phyloP scores from a whole-genome alignment of 257 asterid genomes.

The Thymus mandschuricus region DNA sequence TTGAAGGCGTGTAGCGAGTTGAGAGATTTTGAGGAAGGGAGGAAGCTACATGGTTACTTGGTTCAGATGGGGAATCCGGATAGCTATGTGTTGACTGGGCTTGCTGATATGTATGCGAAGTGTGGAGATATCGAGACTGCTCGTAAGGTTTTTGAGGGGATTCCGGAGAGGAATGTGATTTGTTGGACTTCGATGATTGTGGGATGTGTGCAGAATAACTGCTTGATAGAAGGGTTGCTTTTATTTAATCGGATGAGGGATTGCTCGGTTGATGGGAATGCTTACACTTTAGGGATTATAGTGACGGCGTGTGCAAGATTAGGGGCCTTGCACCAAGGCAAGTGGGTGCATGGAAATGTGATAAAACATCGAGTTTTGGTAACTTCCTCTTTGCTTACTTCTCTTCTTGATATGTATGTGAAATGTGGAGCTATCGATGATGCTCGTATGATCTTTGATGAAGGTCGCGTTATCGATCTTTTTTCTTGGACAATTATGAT shows the following conservation, averaged over 20 bases:
- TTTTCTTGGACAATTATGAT: conserved; percentile 69
- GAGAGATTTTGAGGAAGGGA: conserved; percentile 56
- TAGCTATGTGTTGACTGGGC: conserved; percentile 65
- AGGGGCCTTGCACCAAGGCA: conserved; percentile 63
- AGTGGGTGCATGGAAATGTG: conserved; percentile 65
- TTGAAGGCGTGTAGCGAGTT: conserved; percentile 63
- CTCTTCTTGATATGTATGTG: conserved; percentile 61
- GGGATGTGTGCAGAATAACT: conserved; percentile 60
- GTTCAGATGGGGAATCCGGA: conserved; percentile 55
- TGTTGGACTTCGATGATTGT: conserved; percentile 83
- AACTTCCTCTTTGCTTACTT: conserved; percentile 45
- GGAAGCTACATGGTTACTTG: conserved; percentile 52
- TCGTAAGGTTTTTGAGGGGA: conserved; percentile 49
- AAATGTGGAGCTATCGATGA: conserved; percentile 55
- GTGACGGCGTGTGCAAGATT: conserved; percentile 58
- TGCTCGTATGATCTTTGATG: conserved; percentile 54
- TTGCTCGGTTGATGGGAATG: conserved; percentile 53
- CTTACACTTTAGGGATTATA: conserved; percentile 53
- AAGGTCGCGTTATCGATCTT: conserved; percentile 42
- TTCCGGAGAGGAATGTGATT: conserved; percentile 54
- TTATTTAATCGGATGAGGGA: conserved; percentile 66
- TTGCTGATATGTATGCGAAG: conserved; percentile 74
- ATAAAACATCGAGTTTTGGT: conserved; percentile 50
- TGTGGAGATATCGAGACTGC: conserved; percentile 55
- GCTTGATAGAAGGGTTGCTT: conserved; percentile 51